Base-by-base conservation (phyloP, 768 basidiomycete genomes). In the Mycena haematopus region DNA sequence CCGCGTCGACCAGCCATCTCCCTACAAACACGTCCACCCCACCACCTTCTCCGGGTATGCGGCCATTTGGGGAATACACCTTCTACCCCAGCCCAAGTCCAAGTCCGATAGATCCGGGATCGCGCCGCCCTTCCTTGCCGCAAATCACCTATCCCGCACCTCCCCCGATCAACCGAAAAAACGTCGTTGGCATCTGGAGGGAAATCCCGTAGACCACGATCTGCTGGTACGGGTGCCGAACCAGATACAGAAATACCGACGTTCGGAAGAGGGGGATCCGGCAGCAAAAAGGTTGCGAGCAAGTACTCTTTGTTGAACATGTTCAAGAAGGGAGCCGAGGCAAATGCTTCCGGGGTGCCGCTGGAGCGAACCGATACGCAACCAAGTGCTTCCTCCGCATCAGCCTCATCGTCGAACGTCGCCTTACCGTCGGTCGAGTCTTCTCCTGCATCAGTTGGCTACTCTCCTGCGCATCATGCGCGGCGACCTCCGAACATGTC, bases 241-340 rank as follows among this genome's bases (percentile, higher is more conserved):
- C 75, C 70, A 24, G 68, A 72, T 29, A 62, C 72, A 46, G 77
- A 82, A 36, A 65, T 69, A 36, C 31, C 76, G 29, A 55, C 73
- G 19, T 71, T 74, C 66, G 76, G 77, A 22, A 73, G 78, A 65
- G 75, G 73, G 24, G 77, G 76, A 13, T 65, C 75, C 13, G 75
- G 74, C 33, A 76, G 78, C 51, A 45, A 24, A 45, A 87, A 80
- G 68, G 74, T 90, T 5, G 82, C 83, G 27, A 86, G 87, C 74
- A 93, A 93, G 73, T 83, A 91, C 59, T 92, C 91, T 24, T 77
- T 93, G 56, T 78, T 92, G 65, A 87, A 84, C 67, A 79, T 92
- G 17, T 92, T 92, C 78, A 89, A 85, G 80, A 90, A 88, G 75
- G 78, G 73, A 53, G 63, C 78, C 0, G 79, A 76, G 14, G 80